Percentiles rank a stretch among this genome's conserved stretches.
These are phyloP conservation scores for Trichosporon sp. DNA, from an alignment of 1,284 basidiomycete species.

Conservation along the genomic window DNA sequence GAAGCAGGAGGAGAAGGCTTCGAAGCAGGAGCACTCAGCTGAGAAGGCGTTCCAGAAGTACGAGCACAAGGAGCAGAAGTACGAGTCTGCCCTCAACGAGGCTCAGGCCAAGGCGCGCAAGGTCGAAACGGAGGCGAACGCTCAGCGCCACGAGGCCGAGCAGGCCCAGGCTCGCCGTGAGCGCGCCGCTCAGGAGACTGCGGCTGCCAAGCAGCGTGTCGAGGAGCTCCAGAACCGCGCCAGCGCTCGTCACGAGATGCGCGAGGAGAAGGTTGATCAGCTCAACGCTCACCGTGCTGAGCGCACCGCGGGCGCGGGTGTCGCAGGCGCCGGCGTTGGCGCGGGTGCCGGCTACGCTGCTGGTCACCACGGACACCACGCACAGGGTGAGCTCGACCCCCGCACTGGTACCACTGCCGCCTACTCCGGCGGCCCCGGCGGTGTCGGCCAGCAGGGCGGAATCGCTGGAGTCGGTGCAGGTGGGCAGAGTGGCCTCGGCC, in stretches of 20 bases:
- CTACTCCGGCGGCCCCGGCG: not conserved
- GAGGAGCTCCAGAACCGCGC: not conserved
- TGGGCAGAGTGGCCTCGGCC: too few species aligned
- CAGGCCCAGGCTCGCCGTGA: not conserved
- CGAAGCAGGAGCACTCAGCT: conserved; percentile 31
- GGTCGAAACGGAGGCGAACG: not conserved
- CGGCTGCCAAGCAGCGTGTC: not conserved
- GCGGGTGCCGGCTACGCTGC: not conserved
- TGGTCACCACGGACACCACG: not conserved
- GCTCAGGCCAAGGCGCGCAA: not conserved
- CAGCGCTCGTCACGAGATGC: not conserved
- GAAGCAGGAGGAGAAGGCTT: conserved; percentile 33
- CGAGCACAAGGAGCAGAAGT: conserved; percentile 1
- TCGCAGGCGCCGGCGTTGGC: not conserved
- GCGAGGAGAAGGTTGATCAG: not conserved
- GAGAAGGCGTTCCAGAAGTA: conserved; percentile 4
- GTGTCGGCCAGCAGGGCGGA: not conserved
- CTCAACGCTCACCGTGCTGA: not conserved
- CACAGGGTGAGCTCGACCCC: not conserved
- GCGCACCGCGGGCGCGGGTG: not conserved
- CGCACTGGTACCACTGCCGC: not conserved
- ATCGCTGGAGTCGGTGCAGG: not conserved
- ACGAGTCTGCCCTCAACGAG: not conserved
- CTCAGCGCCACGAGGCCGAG: not conserved
- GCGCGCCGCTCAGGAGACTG: not conserved